Conservation (phyloP, 371 early-diverging fungal species). For the Parasitella parasitica region DNA sequence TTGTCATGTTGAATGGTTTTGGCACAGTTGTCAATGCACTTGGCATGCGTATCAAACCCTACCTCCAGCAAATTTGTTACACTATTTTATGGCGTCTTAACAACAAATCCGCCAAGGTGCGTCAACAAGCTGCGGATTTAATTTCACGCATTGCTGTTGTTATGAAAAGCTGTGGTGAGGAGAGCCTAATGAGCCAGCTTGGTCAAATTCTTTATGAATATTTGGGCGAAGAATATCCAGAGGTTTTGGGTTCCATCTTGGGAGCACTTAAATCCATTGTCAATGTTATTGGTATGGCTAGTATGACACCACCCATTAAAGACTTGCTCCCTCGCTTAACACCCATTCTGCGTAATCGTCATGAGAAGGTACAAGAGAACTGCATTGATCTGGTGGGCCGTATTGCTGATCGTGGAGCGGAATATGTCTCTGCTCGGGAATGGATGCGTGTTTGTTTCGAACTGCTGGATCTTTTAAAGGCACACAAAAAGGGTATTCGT, state of each 20-base stretch:
- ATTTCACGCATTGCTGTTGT: constrained; percentile 93
- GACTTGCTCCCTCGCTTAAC: constrained; percentile 95
- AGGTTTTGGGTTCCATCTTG: constrained; percentile 93
- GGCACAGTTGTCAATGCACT: constrained; percentile 92
- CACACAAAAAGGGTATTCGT: constrained; percentile 94
- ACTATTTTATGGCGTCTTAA: constrained; percentile 96
- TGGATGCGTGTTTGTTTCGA: constrained; percentile 99
- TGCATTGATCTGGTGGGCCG: constrained; percentile 94
- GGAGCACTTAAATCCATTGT: constrained; percentile 92
- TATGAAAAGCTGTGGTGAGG: constrained; percentile 93
- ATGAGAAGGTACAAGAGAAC: constrained; percentile 97
- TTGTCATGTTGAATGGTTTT: constrained; percentile 92
- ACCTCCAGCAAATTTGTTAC: constrained; percentile 90
- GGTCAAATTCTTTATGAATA: constrained; percentile 94
- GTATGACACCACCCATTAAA: constrained; percentile 97
- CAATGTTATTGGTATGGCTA: constrained; percentile 95
- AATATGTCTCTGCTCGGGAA: constrained; percentile 95
- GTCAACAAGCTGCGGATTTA: constrained; percentile 97
- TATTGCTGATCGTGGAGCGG: constrained; percentile 98
- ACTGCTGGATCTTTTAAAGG: constrained; percentile 93
- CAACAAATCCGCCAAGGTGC: constrained; percentile 94
- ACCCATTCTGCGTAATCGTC: constrained; percentile 95
- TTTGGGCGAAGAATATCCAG: constrained; percentile 98
- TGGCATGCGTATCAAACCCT: constrained; percentile 87
- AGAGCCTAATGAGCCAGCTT: constrained; percentile 89